These are phyloP conservation scores for Penicillium longicatenatum DNA, from an alignment of 495 filamentous ascomycete species.

Conservation along the genomic window DNA sequence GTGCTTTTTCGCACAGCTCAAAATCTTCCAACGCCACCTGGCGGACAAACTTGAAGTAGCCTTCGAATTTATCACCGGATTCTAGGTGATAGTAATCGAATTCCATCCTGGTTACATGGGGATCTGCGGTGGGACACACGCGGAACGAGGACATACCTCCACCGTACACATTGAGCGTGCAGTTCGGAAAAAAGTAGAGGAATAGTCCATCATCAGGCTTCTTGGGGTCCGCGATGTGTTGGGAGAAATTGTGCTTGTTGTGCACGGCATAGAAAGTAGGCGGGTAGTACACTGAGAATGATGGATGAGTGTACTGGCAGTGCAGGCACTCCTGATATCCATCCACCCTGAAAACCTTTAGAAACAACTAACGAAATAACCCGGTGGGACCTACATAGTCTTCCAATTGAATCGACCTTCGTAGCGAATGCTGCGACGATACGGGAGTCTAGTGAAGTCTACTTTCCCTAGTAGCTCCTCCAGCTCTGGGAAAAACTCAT, in stretches of 20 bases:
- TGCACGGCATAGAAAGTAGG: conserved; percentile 59
- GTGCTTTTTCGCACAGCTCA: conserved; percentile 61
- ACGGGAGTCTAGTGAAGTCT: conserved; percentile 58
- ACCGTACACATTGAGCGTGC: conserved; percentile 62
- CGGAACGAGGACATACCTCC: conserved; percentile 63
- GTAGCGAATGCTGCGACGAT: conserved; percentile 58
- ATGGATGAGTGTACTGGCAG: conserved; percentile 65
- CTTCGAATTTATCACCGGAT: conserved; percentile 57
- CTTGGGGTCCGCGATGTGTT: conserved; percentile 58
- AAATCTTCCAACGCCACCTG: conserved; percentile 63
- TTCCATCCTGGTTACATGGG: conserved; percentile 59
- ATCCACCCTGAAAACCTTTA: conserved; percentile 48
- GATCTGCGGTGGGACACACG: conserved; percentile 55
- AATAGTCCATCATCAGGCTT: conserved; percentile 58
- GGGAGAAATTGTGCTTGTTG: conserved; percentile 59
- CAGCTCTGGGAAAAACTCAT: conserved; percentile 56
- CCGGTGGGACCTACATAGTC: conserved; percentile 49
- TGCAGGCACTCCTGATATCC: conserved; percentile 66
- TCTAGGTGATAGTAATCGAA: conserved; percentile 63
- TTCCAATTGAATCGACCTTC: conserved; percentile 66
- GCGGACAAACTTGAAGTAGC: conserved; percentile 61
- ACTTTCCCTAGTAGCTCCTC: conserved; percentile 53
- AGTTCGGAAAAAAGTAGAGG: conserved; percentile 64
- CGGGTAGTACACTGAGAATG: conserved; percentile 60
- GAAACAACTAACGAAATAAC: background rate